Percentiles rank a stretch among this genome's conserved stretches.
Evolutionary conservation across 2,329 filamentous ascomycete genomes (phyloP).

Genomic region (Fusarium incarnatum): DNA sequence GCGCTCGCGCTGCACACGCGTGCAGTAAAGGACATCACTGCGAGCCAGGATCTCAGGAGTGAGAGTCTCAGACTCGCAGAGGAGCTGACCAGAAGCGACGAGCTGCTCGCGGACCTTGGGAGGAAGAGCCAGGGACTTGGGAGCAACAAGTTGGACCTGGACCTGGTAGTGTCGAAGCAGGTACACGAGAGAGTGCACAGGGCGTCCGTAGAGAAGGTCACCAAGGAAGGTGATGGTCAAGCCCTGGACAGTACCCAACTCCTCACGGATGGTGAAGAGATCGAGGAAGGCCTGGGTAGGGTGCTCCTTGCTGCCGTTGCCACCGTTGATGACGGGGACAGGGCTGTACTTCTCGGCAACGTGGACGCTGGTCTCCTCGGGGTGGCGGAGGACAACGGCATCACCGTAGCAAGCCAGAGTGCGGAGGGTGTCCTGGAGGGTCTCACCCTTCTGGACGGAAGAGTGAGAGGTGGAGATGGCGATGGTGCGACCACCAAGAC

Average conservation of each 20-base stretch:
- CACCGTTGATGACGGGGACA: slow-evolving; percentile 95
- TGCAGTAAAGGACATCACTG: slow-evolving; percentile 96
- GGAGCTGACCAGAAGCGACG: slow-evolving; percentile 78
- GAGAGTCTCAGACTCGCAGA: slow-evolving; percentile 79
- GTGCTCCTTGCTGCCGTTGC: slow-evolving; percentile 95
- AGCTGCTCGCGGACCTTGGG: slow-evolving; percentile 78
- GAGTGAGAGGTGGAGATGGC: slow-evolving; percentile 85
- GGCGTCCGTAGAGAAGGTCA: slow-evolving; percentile 91
- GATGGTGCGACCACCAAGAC: slow-evolving; percentile 88
- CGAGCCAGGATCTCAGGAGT: slow-evolving; percentile 87
- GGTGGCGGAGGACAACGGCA: slow-evolving; percentile 95
- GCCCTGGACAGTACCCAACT: slow-evolving; percentile 93
- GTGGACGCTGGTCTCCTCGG: slow-evolving; percentile 82
- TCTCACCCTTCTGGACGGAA: slow-evolving; percentile 93
- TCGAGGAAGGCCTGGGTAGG: slow-evolving; percentile 98
- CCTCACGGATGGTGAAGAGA: slow-evolving; percentile 97
- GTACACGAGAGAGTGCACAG: slow-evolving; percentile 95
- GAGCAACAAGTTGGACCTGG: slow-evolving; percentile 89
- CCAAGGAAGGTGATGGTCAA: slow-evolving; percentile 96
- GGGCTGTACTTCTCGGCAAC: slow-evolving; percentile 87
- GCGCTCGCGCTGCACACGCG: slow-evolving; percentile 94
- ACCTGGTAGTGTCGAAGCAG: slow-evolving; percentile 96
- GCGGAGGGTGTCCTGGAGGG: slow-evolving; percentile 90
- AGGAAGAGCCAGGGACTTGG: slow-evolving; percentile 81
- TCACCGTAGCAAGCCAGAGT: slow-evolving; percentile 95